These are phyloP conservation scores for Colletotrichum endophyticum DNA, from an alignment of 2,329 filamentous ascomycete species.

Conservation along the genomic window DNA sequence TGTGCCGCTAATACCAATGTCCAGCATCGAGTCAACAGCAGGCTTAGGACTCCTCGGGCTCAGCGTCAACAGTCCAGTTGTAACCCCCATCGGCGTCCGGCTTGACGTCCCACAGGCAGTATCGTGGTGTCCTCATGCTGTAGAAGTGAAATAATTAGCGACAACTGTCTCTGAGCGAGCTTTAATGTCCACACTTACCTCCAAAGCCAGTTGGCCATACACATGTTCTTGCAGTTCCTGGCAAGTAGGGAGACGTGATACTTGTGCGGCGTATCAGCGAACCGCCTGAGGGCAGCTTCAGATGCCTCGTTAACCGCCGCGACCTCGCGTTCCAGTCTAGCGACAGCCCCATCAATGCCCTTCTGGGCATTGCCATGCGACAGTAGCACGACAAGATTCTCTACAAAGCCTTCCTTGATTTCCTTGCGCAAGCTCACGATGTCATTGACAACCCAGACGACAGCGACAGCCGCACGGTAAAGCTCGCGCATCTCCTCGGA, in stretches of 20 bases:
- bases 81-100: background rate
- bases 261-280: background rate
- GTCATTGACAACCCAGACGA: constrained; percentile 7
- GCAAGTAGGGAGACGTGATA: background rate
- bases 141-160: fast-evolving
- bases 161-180: fast-evolving
- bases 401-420: constrained; percentile 4
- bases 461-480: background rate
- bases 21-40: background rate
- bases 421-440: constrained; percentile 4
- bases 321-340: background rate
- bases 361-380: background rate
- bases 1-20: background rate
- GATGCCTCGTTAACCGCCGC: background rate
- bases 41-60: background rate
- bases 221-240: constrained; percentile 15
- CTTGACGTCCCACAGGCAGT: constrained; percentile 1
- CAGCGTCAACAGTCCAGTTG: background rate
- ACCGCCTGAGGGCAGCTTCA: background rate
- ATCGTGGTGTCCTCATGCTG: constrained; percentile 1
- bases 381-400: constrained; percentile 9
- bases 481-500: background rate
- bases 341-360: background rate
- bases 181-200: background rate
- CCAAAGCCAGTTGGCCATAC: constrained; percentile 11